phyloP scores from a whole-genome alignment of 306 rosid genomes.

The Glycine soja region DNA sequence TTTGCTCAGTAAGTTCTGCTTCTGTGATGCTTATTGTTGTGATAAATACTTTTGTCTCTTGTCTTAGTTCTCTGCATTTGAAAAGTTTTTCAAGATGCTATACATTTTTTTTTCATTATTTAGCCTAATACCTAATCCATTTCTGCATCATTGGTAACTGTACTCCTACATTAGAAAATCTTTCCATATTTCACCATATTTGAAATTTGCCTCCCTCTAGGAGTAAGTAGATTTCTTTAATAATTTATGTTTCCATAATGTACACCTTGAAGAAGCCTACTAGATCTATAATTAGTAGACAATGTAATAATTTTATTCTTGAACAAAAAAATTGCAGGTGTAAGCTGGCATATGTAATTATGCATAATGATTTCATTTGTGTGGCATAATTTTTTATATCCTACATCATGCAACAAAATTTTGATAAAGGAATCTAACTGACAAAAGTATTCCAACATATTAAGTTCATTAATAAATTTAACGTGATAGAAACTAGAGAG shows the following conservation, averaged over 20 bases:
- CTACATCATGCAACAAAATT: slow-evolving; percentile 11
- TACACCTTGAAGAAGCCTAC: slow-evolving; percentile 29
- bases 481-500: slow-evolving; percentile 1
- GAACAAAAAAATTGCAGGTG: slow-evolving; percentile 22
- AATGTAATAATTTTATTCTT: slow-evolving; percentile 9
- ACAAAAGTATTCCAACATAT: slow-evolving; percentile 11
- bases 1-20: slow-evolving; percentile 28
- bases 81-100: slow-evolving; percentile 12
- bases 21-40: slow-evolving; percentile 19
- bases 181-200: slow-evolving; percentile 7
- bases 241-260: slow-evolving; percentile 11
- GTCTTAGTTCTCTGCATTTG: not conserved
- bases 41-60: slow-evolving; percentile 14
- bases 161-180: slow-evolving; percentile 18
- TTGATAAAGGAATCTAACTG: slow-evolving; percentile 18
- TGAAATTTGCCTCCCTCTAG: not conserved
- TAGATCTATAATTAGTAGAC: slow-evolving; percentile 3
- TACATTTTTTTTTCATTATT: slow-evolving; percentile 2
- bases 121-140: slow-evolving; percentile 19
- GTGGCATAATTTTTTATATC: slow-evolving; percentile 4
- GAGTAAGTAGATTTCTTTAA: slow-evolving; percentile 1
- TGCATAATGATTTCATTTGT: slow-evolving; percentile 36
- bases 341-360: slow-evolving; percentile 19
- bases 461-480: slow-evolving; percentile 25
- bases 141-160: slow-evolving; percentile 16